Evolutionary conservation across 2,329 filamentous ascomycete genomes (phyloP).

Genomic region (Penicillium sp.): DNA sequence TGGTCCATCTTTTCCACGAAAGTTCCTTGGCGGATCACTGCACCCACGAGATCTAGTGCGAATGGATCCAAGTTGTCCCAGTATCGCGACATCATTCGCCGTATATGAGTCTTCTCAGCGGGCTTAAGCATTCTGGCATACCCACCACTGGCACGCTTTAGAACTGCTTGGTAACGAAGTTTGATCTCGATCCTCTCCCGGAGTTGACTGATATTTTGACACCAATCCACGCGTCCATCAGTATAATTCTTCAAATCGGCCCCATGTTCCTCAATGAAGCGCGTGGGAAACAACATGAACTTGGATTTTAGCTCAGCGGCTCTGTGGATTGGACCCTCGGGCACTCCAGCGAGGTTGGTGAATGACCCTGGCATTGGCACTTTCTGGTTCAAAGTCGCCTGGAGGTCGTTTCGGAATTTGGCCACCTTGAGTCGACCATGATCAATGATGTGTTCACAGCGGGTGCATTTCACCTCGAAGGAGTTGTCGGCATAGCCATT

Average conservation of each 20-base stretch:
- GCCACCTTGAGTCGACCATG: slow-evolving; percentile 62
- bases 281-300: slow-evolving; percentile 23
- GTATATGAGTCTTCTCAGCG: slow-evolving; percentile 41
- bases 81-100: slow-evolving; percentile 46
- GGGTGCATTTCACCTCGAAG: slow-evolving; percentile 53
- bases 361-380: slow-evolving; percentile 69
- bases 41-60: slow-evolving; percentile 41
- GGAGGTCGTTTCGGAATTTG: slow-evolving; percentile 62
- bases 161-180: slow-evolving; percentile 53
- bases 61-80: slow-evolving; percentile 45
- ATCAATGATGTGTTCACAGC: slow-evolving; percentile 54
- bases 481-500: slow-evolving; percentile 40
- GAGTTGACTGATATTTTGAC: slow-evolving; percentile 43
- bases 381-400: slow-evolving; percentile 47
- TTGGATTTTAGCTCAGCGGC: not conserved
- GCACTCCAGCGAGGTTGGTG: slow-evolving; percentile 57
- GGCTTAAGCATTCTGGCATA: not conserved
- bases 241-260: slow-evolving; percentile 57
- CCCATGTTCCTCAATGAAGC: slow-evolving; percentile 9
- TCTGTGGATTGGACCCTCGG: slow-evolving; percentile 24
- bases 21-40: slow-evolving; percentile 44
- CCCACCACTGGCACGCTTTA: slow-evolving; percentile 25
- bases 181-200: slow-evolving; percentile 28
- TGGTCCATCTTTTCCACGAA: slow-evolving; percentile 66
- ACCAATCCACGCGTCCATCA: slow-evolving; percentile 53